Evolutionary conservation across 768 basidiomycete species (phyloP), one percentile per base, ranked within the genome.

Genomic region (Mycena alexandri): DNA sequence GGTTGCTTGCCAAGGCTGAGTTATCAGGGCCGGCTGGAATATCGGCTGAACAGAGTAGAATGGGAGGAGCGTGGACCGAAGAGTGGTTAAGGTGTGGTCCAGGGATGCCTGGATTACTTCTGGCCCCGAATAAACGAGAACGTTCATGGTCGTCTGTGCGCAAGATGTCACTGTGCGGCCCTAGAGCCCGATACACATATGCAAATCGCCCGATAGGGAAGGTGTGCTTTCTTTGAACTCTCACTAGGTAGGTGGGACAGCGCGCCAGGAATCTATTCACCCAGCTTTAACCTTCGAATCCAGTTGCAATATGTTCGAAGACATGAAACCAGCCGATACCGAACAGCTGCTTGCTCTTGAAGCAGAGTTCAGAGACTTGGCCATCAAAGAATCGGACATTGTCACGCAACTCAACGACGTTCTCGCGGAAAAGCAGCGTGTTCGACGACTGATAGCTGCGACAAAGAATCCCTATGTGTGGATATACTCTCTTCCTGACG

Each of bases 31-130:
- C 44, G 86, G 79, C 13, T 84, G 83, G 0, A 88, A 81, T 56
- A 95, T 83, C 17, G 87, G 77, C 65, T 94, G 93, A 47, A 97
- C 89, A 14, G 93, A 88, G 76, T 96, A 96, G 75, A 90, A 85
- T 0, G 94, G 90, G 16, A 84, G 74, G 21, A 97, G 87, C 33
- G 92, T 72, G 3, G 83, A 74, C 34, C 85, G 82, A 19, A 95
- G 85, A 1, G 80, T 76, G 5, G 80, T 65, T 25, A 88, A 69
- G 9, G 86, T 76, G 70, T 85, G 74, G 60, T 80, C 71, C 44
- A 86, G 76, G 11, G 82, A 84, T 36, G 82, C 75, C 44, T 83
- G 81, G 12, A 86, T 77, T 10, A 87, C 83, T 67, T 92, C 90
- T 43, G 88, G 84, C 6, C 89, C 90, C 56, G 86, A 77, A 76